Evolutionary conservation across 2,329 filamentous ascomycete genomes (phyloP), one percentile per base, ranked within the genome.

Genomic region (Cercospora nicotianae): DNA sequence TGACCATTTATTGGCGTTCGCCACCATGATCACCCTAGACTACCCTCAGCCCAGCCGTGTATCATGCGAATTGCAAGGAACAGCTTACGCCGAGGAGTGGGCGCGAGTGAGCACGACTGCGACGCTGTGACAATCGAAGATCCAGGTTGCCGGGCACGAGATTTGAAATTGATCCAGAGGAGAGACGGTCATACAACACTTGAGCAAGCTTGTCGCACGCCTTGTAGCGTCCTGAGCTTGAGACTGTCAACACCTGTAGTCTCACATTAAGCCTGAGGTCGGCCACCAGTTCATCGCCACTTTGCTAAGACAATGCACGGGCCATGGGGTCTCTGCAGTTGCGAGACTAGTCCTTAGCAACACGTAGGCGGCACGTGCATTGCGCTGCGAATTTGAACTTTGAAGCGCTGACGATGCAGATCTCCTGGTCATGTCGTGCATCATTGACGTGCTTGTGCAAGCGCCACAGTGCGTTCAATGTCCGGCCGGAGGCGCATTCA

Each of bases 311-410:
- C 62, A 67, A 64, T 59, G 72, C 74, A 75, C 72, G 66, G 73
- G 71, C 72, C 74, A 76, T 66, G 65, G 28, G 72, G 75, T 76
- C 72, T 58, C 60, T 31, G 65, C 33, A 65, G 42, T 39, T 51
- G 33, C 57, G 42, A 63, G 66, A 51, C 53, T 42, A 60, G 66
- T 67, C 63, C 8, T 58, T 70, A 73, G 69, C 69, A 65, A 73
- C 69, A 67, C 63, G 70, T 65, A 65, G 64, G 67, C 72, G 71
- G 71, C 71, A 73, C 72, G 72, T 71, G 71, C 72, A 23, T 28
- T 36, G 28, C 36, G 60, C 39, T 23, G 26, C 23, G 33, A 64
- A 26, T 53, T 31, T 62, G 51, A 57, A 20, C 23, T 53, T 31
- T 64, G 36, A 57, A 20, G 33, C n/a, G 28, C 60, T 67, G 65